Evolutionary conservation across 2,329 filamentous ascomycete genomes (phyloP).

Genomic region (Talaromyces amestolkiae): DNA sequence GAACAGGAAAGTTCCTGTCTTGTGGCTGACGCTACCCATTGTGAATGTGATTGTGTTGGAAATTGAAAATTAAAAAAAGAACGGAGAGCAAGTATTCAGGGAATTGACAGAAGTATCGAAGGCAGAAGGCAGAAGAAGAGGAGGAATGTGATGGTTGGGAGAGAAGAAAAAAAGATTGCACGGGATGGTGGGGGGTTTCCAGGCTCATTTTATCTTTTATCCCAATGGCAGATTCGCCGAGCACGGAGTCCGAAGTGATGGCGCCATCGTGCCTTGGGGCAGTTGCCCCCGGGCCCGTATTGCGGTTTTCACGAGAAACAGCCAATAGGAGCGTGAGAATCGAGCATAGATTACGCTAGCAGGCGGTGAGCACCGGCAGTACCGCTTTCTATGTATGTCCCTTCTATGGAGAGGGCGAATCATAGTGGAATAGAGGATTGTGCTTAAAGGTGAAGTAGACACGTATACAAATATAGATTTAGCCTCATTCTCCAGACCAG

Average conservation of each 20-base stretch:
- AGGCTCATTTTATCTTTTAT: conserved; percentile 24
- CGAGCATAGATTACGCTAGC: background rate
- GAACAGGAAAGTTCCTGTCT: conserved; percentile 72
- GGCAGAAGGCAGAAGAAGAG: conserved; percentile 24
- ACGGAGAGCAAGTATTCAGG: conserved; percentile 20
- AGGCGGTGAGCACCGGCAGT: conserved; percentile 30
- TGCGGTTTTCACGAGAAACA: background rate
- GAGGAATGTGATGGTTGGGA: conserved; percentile 28
- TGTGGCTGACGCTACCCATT: conserved; percentile 59
- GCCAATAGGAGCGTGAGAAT: background rate
- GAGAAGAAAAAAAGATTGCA: conserved; percentile 26
- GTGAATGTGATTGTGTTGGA: conserved; percentile 39
- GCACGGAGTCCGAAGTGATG: conserved; percentile 21
- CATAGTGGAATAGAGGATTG: background rate
- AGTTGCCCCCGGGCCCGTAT: conserved; percentile 11
- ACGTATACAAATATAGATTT: background rate
- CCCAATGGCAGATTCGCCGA: conserved; percentile 16
- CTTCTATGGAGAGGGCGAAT: background rate
- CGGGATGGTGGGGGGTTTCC: conserved; percentile 24
- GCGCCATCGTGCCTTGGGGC: conserved; percentile 13
- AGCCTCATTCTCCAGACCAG: background rate
- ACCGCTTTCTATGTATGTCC: background rate
- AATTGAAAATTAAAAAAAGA: conserved; percentile 24
- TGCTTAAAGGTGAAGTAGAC: background rate
- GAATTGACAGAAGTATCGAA: conserved; percentile 21